phyloP scores from a whole-genome alignment of 2,329 filamentous ascomycete genomes.

The Falciphora oryzae region DNA sequence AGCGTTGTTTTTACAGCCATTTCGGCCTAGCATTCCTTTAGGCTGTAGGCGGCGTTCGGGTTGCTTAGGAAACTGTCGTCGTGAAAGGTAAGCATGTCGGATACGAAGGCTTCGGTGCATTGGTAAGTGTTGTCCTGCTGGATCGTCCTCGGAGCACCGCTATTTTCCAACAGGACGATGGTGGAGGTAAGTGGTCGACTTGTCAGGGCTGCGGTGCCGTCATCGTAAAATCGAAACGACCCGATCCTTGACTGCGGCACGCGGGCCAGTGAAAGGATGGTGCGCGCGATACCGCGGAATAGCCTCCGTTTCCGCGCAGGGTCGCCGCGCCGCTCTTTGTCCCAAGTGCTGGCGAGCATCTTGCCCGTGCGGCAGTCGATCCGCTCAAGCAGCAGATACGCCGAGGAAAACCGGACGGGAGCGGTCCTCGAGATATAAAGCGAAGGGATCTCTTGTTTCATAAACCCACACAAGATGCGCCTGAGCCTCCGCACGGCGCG shows the following conservation, averaged over 20 bases:
- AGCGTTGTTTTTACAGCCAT: no score
- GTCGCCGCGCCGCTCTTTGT: no score
- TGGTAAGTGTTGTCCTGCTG: slow-evolving; percentile 24
- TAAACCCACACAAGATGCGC: background rate
- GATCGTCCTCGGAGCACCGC: slow-evolving; percentile 25
- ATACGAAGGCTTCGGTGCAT: slow-evolving; percentile 22
- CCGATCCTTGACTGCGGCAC: slow-evolving; percentile 23
- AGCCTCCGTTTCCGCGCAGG: slow-evolving; percentile 20
- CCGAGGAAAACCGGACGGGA: slow-evolving; percentile 9
- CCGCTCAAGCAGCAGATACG: slow-evolving; percentile 23
- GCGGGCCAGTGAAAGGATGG: slow-evolving; percentile 26
- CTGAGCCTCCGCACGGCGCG: background rate
- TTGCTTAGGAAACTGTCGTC: slow-evolving; percentile 21
- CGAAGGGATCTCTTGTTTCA: background rate
- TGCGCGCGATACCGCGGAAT: slow-evolving; percentile 23
- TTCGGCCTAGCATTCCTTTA: no score
- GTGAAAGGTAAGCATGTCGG: slow-evolving; percentile 23
- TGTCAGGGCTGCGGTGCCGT: slow-evolving; percentile 17
- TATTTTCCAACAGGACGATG: no score
- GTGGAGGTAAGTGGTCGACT: no score
- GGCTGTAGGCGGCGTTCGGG: slow-evolving; percentile 18
- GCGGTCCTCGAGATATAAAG: background rate
- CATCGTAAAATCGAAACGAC: slow-evolving; percentile 21
- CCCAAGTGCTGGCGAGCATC: slow-evolving; percentile 21
- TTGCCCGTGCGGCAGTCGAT: slow-evolving; percentile 18